phyloP scores from a whole-genome alignment of 306 rosid species.

The Amphicarpaea edgeworthii region DNA sequence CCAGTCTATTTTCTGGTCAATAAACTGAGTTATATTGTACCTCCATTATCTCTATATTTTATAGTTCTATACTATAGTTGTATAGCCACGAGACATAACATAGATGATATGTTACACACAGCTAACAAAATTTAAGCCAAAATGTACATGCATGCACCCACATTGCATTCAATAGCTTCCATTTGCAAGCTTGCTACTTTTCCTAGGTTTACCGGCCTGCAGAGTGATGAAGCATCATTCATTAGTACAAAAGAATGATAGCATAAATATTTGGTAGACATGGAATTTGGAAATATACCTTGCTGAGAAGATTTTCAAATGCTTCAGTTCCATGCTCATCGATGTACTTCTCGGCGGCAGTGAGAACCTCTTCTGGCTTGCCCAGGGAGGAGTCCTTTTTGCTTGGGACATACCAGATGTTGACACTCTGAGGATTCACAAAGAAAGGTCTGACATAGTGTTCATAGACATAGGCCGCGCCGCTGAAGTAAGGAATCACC shows the following conservation, averaged over 20 bases:
- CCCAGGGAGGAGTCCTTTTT: slow-evolving; percentile 63
- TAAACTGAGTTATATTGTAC: slow-evolving; percentile 19
- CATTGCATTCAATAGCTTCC: slow-evolving; percentile 36
- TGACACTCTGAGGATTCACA: slow-evolving; percentile 61
- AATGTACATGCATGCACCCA: slow-evolving; percentile 22
- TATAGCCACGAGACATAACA: background rate
- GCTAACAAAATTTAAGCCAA: background rate
- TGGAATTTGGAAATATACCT: slow-evolving; percentile 52
- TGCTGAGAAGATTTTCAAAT: slow-evolving; percentile 66
- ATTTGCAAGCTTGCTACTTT: slow-evolving; percentile 37
- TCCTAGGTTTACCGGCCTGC: slow-evolving; percentile 71
- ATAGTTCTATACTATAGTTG: slow-evolving; percentile 14
- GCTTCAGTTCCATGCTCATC: slow-evolving; percentile 65
- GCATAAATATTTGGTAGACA: background rate
- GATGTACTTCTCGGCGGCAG: slow-evolving; percentile 79
- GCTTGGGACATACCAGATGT: slow-evolving; percentile 80
- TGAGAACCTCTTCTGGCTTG: slow-evolving; percentile 66
- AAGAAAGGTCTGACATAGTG: slow-evolving; percentile 79
- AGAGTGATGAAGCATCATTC: background rate
- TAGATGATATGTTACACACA: slow-evolving; percentile 25
- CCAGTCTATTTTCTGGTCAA: no score
- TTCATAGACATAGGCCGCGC: slow-evolving; percentile 84
- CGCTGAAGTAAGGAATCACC: slow-evolving; percentile 82
- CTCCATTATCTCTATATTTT: background rate
- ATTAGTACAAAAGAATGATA: background rate